Percentiles rank a stretch among this genome's conserved stretches.
phyloP scores from a whole-genome alignment of 805 yeast species.

The Yarrowia porcina region DNA sequence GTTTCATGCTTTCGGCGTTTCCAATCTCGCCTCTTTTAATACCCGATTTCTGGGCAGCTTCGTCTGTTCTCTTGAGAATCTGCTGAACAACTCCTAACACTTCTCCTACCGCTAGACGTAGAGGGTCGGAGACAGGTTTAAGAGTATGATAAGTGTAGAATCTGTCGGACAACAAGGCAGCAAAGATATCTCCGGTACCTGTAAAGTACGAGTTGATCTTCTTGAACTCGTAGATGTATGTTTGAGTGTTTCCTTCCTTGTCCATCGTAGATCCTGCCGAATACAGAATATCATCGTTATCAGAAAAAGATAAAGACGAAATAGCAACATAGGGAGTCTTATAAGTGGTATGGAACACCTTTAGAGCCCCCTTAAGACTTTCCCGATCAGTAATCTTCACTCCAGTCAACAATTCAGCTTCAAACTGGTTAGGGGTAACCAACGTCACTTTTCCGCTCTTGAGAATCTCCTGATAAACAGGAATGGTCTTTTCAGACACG shows the following conservation, averaged over 20 bases:
- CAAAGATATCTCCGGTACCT: conserved; percentile 91
- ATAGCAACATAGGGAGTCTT: conserved; percentile 61
- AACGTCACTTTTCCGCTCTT: conserved; percentile 54
- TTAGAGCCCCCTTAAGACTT: conserved; percentile 48
- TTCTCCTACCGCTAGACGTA: conserved; percentile 41
- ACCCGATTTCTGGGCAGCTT: conserved; percentile 27
- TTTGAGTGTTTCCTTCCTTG: conserved; percentile 15
- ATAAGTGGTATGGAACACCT: conserved; percentile 47
- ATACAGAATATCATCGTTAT: conserved; percentile 38
- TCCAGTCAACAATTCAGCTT: conserved; percentile 67
- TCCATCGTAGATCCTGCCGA: conserved; percentile 46
- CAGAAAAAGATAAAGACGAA: conserved; percentile 50
- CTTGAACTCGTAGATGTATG: conserved; percentile 51
- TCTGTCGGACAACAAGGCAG: conserved; percentile 72
- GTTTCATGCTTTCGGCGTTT: conserved; percentile 55
- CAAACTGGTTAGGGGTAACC: conserved; percentile 90
- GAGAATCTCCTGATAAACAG: conserved; percentile 53
- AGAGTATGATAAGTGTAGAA: conserved; percentile 29
- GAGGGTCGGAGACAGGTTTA: conserved; percentile 31
- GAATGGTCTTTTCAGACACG: conserved; percentile 57
- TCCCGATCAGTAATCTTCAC: conserved; percentile 43
- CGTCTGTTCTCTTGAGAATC: conserved; percentile 41
- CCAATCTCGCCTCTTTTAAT: conserved; percentile 38
- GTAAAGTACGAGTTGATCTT: conserved; percentile 78
- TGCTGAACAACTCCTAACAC: conserved; percentile 46